Evolutionary conservation across 495 filamentous ascomycete genomes (phyloP).

Genomic region (Lasiosphaeriaceae sp.): DNA sequence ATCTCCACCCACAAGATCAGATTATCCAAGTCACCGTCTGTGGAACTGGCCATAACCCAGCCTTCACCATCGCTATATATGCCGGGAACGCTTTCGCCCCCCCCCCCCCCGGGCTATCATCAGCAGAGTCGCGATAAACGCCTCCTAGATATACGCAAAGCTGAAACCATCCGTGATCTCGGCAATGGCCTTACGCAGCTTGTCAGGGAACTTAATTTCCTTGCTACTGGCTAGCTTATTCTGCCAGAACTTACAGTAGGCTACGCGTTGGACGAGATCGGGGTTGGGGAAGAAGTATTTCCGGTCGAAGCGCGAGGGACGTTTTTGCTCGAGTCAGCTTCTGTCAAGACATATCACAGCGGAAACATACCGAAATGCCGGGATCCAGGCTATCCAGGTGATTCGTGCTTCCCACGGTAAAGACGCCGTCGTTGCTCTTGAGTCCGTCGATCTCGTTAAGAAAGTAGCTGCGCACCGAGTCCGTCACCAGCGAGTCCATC

Average conservation of each 20-base stretch:
- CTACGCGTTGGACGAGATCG: slow-evolving; percentile 45
- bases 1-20: slow-evolving; percentile 52
- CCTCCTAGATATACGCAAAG: slow-evolving; percentile 65
- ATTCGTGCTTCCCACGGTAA: slow-evolving; percentile 63
- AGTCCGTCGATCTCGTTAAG: slow-evolving; percentile 70
- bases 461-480: slow-evolving; percentile 57
- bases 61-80: slow-evolving; percentile 7
- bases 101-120: slow-evolving; percentile 37
- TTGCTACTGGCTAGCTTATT: slow-evolving; percentile 52
- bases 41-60: slow-evolving; percentile 15
- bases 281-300: slow-evolving; percentile 61
- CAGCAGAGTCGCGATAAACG: slow-evolving; percentile 56
- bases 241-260: slow-evolving; percentile 58
- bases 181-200: slow-evolving; percentile 51
- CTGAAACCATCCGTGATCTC: slow-evolving; percentile 57
- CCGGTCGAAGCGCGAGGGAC: slow-evolving; percentile 61
- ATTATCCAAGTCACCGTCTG: slow-evolving; percentile 36
- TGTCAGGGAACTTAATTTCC: slow-evolving; percentile 52
- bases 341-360: not conserved
- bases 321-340: slow-evolving; percentile 32
- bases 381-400: slow-evolving; percentile 57
- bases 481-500: no score
- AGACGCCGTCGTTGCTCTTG: slow-evolving; percentile 61
- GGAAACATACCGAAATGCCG: slow-evolving; percentile 46
- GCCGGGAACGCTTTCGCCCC: not conserved